Evolutionary conservation across 2,329 filamentous ascomycete species (phyloP).

Genomic region (Xylaria polymorpha): DNA sequence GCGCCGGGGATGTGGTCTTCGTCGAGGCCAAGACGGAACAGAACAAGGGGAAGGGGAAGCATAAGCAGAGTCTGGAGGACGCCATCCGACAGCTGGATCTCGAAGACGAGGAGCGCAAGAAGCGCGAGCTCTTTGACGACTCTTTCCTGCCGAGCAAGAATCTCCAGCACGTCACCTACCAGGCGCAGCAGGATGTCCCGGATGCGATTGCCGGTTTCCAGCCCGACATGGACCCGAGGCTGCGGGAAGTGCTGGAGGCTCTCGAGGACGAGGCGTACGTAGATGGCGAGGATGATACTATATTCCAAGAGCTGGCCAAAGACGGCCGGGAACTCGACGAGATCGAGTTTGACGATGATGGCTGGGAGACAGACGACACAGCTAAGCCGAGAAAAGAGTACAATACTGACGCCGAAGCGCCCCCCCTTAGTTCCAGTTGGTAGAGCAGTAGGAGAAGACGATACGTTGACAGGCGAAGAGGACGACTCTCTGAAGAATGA

Average conservation of each 20-base stretch:
- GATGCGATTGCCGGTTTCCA: slow-evolving; percentile 94
- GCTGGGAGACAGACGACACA: slow-evolving; percentile 95
- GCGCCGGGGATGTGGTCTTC: slow-evolving; percentile 81
- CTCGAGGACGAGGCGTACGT: slow-evolving; percentile 96
- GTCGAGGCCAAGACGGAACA: slow-evolving; percentile 71
- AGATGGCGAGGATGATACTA: slow-evolving; percentile 79
- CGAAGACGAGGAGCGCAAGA: slow-evolving; percentile 57
- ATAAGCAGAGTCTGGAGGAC: slow-evolving; percentile 84
- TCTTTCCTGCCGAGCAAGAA: slow-evolving; percentile 84
- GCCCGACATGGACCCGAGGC: slow-evolving; percentile 94
- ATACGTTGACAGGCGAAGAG: slow-evolving; percentile 50
- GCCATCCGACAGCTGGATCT: slow-evolving; percentile 74
- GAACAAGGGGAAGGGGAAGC: slow-evolving; percentile 76
- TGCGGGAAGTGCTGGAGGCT: slow-evolving; percentile 92
- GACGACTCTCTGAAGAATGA: slow-evolving; percentile 70
- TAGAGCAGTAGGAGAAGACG: slow-evolving; percentile 29
- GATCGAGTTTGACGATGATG: slow-evolving; percentile 81
- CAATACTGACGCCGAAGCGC: slow-evolving; percentile 57
- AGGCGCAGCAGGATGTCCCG: slow-evolving; percentile 91
- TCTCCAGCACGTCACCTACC: slow-evolving; percentile 80
- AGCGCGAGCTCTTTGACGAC: slow-evolving; percentile 73
- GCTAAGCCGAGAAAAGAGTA: slow-evolving; percentile 77
- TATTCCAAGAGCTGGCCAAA: slow-evolving; percentile 80
- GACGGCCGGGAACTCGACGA: slow-evolving; percentile 80
- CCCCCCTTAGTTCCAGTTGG: slow-evolving; percentile 58